A percentile compares a stretch with the other conserved stretches of the same genome.
Evolutionary conservation across 2,329 filamentous ascomycete species (phyloP).

Genomic region (Alternaria dauci): DNA sequence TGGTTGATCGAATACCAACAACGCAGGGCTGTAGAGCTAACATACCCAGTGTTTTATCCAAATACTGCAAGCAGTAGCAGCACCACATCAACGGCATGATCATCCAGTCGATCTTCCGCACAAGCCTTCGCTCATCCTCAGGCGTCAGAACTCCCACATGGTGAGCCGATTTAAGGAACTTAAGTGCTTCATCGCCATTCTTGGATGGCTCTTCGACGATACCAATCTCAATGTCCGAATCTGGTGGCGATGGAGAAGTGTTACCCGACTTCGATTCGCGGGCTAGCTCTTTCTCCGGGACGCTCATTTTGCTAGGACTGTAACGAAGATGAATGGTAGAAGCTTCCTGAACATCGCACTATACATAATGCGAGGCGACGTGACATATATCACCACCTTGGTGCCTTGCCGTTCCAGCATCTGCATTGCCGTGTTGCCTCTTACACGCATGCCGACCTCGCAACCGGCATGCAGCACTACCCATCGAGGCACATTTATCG

Average conservation of each 20-base stretch:
- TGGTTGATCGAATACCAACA: not conserved
- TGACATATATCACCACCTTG: not conserved
- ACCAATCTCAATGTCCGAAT: slow-evolving; percentile 20
- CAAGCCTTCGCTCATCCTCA: slow-evolving; percentile 28
- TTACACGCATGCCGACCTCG: slow-evolving; percentile 8
- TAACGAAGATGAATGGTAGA: not conserved
- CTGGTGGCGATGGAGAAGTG: slow-evolving; percentile 1
- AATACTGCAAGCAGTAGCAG: slow-evolving; percentile 52
- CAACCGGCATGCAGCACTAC: slow-evolving; percentile 6
- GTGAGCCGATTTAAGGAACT: slow-evolving; percentile 31
- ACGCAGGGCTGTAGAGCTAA: slow-evolving; percentile 34
- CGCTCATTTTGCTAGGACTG: not conserved
- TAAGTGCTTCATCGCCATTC: slow-evolving; percentile 34
- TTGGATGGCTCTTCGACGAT: slow-evolving; percentile 18
- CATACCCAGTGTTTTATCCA: slow-evolving; percentile 55
- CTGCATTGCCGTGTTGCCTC: not conserved
- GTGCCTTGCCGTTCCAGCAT: not conserved
- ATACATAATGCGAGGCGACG: not conserved
- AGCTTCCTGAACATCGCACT: not conserved
- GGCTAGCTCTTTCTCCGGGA: slow-evolving; percentile 1
- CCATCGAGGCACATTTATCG: not conserved
- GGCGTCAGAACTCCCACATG: slow-evolving; percentile 22
- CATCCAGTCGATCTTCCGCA: slow-evolving; percentile 53
- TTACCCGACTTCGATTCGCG: slow-evolving; percentile 6
- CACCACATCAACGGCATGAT: slow-evolving; percentile 53